Evolutionary conservation across 2,329 filamentous ascomycete species (phyloP).

Genomic region (Monosporascus cannonballus): DNA sequence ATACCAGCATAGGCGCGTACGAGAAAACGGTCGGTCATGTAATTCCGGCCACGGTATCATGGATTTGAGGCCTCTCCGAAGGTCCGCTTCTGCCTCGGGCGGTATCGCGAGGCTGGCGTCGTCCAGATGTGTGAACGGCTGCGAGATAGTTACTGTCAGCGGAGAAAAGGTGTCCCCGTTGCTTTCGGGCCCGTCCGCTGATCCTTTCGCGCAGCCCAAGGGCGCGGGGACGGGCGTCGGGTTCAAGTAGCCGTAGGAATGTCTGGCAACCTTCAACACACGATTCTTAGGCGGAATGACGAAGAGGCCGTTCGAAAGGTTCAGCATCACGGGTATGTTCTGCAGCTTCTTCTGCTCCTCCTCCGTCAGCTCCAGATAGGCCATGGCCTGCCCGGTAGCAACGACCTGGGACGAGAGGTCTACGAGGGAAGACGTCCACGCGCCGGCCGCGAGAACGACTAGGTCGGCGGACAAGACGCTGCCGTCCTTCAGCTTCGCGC

Average conservation of each 20-base stretch:
- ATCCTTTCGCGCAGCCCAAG: conserved; percentile 10
- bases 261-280: conserved; percentile 64
- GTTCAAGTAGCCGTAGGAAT: conserved; percentile 63
- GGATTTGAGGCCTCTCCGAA: conserved; percentile 54
- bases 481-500: conserved; percentile 50
- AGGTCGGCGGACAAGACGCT: conserved; percentile 57
- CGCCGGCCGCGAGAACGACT: conserved; percentile 75
- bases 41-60: conserved; percentile 54
- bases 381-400: conserved; percentile 77
- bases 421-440: conserved; percentile 75
- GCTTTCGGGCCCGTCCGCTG: conserved; percentile 5
- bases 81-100: conserved; percentile 52
- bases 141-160: conserved; percentile 23
- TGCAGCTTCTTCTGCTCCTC: conserved; percentile 62
- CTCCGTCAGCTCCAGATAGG: conserved; percentile 67
- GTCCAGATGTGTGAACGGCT: conserved; percentile 43
- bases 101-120: conserved; percentile 45
- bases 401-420: conserved; percentile 71
- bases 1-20: conserved; percentile 68
- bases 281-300: conserved; percentile 60
- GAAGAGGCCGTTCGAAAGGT: conserved; percentile 66
- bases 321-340: conserved; percentile 65
- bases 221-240: conserved; percentile 31
- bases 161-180: background rate
- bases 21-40: conserved; percentile 52